Conservation (phyloP, 805 yeast genomes). For the Suhomyces sp. region DNA sequence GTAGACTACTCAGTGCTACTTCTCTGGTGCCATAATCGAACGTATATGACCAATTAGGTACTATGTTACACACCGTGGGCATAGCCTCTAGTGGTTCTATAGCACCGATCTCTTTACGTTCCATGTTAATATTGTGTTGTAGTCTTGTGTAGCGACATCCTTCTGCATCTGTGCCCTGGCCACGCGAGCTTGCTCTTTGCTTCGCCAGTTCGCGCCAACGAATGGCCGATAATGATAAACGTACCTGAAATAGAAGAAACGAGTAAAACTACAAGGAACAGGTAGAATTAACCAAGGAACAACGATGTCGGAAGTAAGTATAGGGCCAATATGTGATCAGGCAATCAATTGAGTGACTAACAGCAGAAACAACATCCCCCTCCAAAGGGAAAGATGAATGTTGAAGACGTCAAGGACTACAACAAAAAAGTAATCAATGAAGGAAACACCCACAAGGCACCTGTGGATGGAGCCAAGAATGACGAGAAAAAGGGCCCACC, state of each 20-base stretch:
- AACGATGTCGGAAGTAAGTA: constrained; percentile 1
- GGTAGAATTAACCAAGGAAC: background rate
- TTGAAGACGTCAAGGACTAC: constrained; percentile 12
- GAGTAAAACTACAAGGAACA: background rate
- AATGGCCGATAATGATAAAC: background rate
- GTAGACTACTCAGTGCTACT: background rate
- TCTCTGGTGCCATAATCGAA: background rate
- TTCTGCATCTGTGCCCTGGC: background rate
- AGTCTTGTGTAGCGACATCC: background rate
- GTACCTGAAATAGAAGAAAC: background rate
- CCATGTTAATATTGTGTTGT: background rate
- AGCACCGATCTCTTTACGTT: background rate
- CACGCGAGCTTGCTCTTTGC: background rate
- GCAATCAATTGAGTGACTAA: background rate
- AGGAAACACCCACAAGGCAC: constrained; percentile 11
- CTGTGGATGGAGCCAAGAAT: constrained; percentile 14
- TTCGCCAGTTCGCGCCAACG: background rate
- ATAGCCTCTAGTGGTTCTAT: background rate
- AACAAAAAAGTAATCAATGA: constrained; percentile 12
- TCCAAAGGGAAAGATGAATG: constrained; percentile 3
- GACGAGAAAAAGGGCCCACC: constrained; percentile 7
- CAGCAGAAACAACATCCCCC: background rate
- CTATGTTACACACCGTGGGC: background rate
- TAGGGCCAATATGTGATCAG: background rate
- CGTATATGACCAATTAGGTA: background rate